A percentile compares a stretch with the other conserved stretches of the same genome.
phyloP scores from a whole-genome alignment of 495 filamentous ascomycete genomes.

The Acidiella bohemica region DNA sequence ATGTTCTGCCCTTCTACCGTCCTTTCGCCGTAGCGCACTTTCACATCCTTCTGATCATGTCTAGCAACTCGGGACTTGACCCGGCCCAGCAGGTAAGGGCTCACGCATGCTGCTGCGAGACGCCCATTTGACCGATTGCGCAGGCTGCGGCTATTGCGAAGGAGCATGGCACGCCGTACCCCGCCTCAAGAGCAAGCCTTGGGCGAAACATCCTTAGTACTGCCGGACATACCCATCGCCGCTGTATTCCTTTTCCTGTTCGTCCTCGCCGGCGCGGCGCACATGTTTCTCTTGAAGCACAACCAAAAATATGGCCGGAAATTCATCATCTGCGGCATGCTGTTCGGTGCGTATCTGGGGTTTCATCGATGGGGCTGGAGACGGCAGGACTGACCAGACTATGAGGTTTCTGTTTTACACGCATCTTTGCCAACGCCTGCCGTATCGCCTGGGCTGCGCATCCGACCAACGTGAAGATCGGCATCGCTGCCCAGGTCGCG shows the following conservation, averaged over 20 bases:
- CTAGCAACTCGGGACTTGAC: too few species aligned
- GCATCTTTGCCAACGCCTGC: slow-evolving; percentile 22
- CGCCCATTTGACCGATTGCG: too few species aligned
- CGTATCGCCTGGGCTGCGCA: slow-evolving; percentile 22
- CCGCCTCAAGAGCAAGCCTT: slow-evolving; percentile 21
- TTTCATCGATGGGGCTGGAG: neutral
- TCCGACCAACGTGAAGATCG: slow-evolving; percentile 20
- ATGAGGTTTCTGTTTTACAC: slow-evolving; percentile 29
- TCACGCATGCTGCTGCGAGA: too few species aligned
- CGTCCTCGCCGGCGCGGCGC: slow-evolving; percentile 18
- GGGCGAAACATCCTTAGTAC: slow-evolving; percentile 22
- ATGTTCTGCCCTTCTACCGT: too few species aligned
- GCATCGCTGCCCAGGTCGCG: slow-evolving; percentile 36
- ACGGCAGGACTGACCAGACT: neutral
- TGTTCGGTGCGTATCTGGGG: slow-evolving; percentile 40
- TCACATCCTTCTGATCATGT: too few species aligned
- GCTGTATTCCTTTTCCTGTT: slow-evolving; percentile 28
- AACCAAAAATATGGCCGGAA: slow-evolving; percentile 23
- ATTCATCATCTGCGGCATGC: slow-evolving; percentile 39
- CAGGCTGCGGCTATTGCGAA: neutral
- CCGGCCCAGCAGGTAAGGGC: too few species aligned
- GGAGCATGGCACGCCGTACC: slow-evolving; percentile 23
- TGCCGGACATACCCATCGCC: slow-evolving; percentile 26
- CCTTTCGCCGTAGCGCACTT: too few species aligned
- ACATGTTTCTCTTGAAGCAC: slow-evolving; percentile 21